These are phyloP conservation scores for Kuraishia ogatae DNA, from an alignment of 805 yeast genomes.

Conservation along the genomic window DNA sequence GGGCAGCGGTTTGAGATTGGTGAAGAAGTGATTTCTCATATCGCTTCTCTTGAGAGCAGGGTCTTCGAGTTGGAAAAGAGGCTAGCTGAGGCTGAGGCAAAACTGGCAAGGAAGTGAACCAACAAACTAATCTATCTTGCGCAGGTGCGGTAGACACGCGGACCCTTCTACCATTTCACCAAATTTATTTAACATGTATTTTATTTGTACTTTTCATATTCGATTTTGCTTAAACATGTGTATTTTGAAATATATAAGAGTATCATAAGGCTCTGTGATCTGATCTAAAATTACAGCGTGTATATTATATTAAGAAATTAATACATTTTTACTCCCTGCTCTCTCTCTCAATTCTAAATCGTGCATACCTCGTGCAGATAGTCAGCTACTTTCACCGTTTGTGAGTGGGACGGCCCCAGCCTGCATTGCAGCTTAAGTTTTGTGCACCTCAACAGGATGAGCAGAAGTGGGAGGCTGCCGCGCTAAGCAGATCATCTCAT, in stretches of 20 bases:
- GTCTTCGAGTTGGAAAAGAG: slow-evolving; percentile 1
- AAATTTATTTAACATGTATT: not conserved
- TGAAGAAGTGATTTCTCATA: not conserved
- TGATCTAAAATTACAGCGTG: too few species aligned
- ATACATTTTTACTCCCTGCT: too few species aligned
- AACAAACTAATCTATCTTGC: not conserved
- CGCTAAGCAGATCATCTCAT: not conserved
- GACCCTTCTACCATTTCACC: not conserved
- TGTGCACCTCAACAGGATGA: not conserved
- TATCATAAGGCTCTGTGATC: too few species aligned
- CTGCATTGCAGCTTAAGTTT: too few species aligned
- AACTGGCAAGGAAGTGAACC: not conserved
- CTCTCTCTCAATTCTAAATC: too few species aligned
- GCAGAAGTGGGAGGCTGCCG: too few species aligned
- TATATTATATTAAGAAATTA: too few species aligned
- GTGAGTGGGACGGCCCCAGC: too few species aligned
- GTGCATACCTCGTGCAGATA: too few species aligned
- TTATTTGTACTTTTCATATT: not conserved
- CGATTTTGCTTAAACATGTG: not conserved
- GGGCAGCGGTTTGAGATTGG: not conserved
- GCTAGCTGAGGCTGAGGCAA: not conserved
- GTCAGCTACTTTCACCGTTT: too few species aligned
- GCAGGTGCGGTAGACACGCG: not conserved
- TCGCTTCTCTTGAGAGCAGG: slow-evolving; percentile 1
- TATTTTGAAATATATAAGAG: not conserved